These are phyloP conservation scores for Colletotrichum endophyticum DNA, from an alignment of 2,329 filamentous ascomycete genomes.

Conservation along the genomic window DNA sequence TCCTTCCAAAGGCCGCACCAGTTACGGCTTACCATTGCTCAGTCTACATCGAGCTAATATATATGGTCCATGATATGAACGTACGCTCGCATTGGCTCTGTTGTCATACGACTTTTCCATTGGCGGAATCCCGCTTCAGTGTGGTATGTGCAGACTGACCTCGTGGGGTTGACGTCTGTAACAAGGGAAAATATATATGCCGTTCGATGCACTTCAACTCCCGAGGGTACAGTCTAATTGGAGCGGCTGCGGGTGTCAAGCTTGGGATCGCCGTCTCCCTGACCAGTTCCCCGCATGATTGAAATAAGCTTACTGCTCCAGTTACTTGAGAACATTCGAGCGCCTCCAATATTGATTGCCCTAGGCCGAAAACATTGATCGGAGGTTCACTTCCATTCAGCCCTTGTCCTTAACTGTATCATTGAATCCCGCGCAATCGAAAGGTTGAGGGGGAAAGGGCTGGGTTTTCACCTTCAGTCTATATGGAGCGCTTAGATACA, in stretches of 20 bases:
- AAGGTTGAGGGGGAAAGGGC: background rate
- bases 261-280: background rate
- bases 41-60: accelerated
- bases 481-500: background rate
- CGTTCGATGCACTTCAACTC: background rate
- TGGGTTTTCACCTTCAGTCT: background rate
- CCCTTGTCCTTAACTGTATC: background rate
- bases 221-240: background rate
- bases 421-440: background rate
- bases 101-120: background rate
- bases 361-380: background rate
- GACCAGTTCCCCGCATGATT: background rate
- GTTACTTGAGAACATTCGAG: background rate
- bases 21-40: background rate
- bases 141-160: background rate
- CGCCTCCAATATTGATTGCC: background rate
- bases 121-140: background rate
- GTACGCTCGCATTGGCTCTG: background rate
- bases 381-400: background rate
- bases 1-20: accelerated
- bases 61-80: background rate
- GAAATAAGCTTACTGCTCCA: background rate
- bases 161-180: background rate
- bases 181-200: background rate
- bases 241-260: background rate